Base-by-base conservation (phyloP, 2,329 filamentous ascomycete species). In the Phialocephala sp. region DNA sequence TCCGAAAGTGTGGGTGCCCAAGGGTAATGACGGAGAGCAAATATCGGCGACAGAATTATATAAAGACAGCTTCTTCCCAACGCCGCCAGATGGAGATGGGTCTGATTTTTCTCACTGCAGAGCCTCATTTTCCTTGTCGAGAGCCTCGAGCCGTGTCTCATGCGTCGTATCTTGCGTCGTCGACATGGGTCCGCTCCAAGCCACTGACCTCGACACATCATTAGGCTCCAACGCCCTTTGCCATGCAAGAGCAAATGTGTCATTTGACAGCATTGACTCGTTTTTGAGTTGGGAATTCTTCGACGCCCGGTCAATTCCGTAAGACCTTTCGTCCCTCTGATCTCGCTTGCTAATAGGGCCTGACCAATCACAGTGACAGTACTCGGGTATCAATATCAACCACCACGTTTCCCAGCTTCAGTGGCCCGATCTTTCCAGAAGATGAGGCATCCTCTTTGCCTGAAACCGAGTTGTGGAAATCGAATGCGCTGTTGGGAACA, bases 281-380 rank as follows among this genome's bases (percentile, higher is more conserved):
- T 20, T 8, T 22, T 14, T 4, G n/a, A 50, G n/a, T 50, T 22
- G 45, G n/a, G 45, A 50, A 18, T 18, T 41, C 15, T 14, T 41
- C 37, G 15, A 12, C 11, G 45, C 45, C 45, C 22, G n/a, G n/a
- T 50, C 15, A 18, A 12, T 32, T 27, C 35, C 22, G 50, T 27
- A 35, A 54, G 27, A 12, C 50, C 35, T 54, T 27, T 54, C 50
- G 14, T 9, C 24, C 50, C 24, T n/a, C 24, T 27, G 11, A 35
- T 54, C 24, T 54, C 50, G 50, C 50, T 54, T 54, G 50, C 22
- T 11, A 35, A 54, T 32, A 54, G 50, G 50, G 50, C 50, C 22
- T 54, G 24, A 35, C 50, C 50, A 54, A 54, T 54, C 50, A 54
- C 50, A 54, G 50, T 18, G 27, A 54, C 22, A 35, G 4, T 35